phyloP scores from a whole-genome alignment of 306 rosid genomes.

The Benincasa hispida region DNA sequence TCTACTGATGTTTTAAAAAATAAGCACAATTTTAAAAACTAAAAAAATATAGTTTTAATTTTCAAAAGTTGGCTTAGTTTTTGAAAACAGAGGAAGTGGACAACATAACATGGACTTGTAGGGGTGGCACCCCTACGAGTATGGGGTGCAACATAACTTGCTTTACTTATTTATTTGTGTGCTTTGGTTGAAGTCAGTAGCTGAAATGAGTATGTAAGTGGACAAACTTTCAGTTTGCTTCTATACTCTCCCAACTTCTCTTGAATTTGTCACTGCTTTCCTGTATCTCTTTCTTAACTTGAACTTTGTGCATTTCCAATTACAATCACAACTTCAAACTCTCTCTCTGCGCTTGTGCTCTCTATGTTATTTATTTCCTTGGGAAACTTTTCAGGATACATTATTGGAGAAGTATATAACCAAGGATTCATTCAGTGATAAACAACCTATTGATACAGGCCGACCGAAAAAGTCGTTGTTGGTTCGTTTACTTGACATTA shows the following conservation, averaged over 20 bases:
- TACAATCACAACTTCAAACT: not conserved
- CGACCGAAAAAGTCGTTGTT: slow-evolving; percentile 51
- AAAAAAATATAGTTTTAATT: not conserved
- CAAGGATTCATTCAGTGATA: slow-evolving; percentile 46
- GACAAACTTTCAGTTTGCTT: not conserved
- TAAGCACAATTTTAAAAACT: not conserved
- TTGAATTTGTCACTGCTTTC: not conserved
- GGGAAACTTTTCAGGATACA: slow-evolving; percentile 45
- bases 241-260: not conserved
- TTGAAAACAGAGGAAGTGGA: too few species aligned
- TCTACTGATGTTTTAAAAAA: not conserved
- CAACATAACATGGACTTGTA: too few species aligned
- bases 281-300: not conserved
- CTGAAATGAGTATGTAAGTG: not conserved
- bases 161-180: not conserved
- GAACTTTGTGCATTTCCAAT: not conserved
- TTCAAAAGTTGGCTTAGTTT: not conserved
- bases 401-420: slow-evolving; percentile 47
- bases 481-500: slow-evolving; percentile 23
- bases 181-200: not conserved
- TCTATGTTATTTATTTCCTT: not conserved
- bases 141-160: too few species aligned
- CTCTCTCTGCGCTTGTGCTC: not conserved
- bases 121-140: too few species aligned
- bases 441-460: slow-evolving; percentile 25